phyloP scores from a whole-genome alignment of 768 basidiomycete genomes.

The Neoboletus magnificus region DNA sequence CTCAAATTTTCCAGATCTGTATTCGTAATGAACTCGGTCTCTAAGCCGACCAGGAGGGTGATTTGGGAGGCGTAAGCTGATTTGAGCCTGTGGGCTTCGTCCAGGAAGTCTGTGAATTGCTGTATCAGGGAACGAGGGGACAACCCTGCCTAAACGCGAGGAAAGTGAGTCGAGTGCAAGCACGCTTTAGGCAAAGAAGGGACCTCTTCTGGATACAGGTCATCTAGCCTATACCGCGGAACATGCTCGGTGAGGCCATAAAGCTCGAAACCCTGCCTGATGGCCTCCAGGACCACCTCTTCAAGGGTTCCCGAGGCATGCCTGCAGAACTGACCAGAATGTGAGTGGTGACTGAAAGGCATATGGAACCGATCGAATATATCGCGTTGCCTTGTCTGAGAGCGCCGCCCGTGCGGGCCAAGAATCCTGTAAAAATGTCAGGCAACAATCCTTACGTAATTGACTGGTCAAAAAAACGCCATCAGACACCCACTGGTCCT shows the following conservation, averaged over 20 bases:
- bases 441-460: conserved; percentile 19
- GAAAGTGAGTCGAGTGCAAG: conserved; percentile 13
- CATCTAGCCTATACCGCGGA: conserved; percentile 75
- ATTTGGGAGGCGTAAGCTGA: conserved; percentile 58
- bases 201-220: conserved; percentile 97
- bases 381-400: background rate
- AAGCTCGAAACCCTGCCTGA: conserved; percentile 69
- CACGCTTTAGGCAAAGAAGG: conserved; percentile 10
- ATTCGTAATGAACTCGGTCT: conserved; percentile 84
- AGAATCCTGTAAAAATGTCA: conserved; percentile 4
- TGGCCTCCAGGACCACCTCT: conserved; percentile 78
- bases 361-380: conserved; percentile 26
- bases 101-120: conserved; percentile 73
- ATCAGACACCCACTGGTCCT: too few species aligned
- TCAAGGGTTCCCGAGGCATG: conserved; percentile 82
- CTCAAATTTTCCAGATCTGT: conserved; percentile 61
- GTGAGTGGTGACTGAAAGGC: conserved; percentile 83
- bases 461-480: too few species aligned
- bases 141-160: conserved; percentile 48
- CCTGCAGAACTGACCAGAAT: conserved; percentile 91
- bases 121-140: conserved; percentile 46
- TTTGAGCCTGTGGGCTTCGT: conserved; percentile 78
- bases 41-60: conserved; percentile 80
- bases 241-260: conserved; percentile 93
- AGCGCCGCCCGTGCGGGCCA: background rate